Percentiles rank a stretch among this genome's conserved stretches.
Conservation (phyloP, 345 rosid genomes). For the Populus pruinosa region DNA sequence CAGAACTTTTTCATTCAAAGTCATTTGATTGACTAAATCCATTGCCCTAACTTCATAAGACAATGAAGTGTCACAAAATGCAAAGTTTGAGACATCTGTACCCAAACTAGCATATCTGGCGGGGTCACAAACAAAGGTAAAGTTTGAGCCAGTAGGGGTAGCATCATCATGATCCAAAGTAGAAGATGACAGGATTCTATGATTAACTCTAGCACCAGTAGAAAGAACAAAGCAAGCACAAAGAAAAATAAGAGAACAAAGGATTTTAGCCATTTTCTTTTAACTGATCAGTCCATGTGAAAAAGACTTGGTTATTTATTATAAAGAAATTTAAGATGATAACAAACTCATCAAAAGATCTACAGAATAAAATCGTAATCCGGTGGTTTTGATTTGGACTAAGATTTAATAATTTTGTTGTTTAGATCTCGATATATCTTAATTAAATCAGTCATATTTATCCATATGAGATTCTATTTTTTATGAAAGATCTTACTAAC, state of each 20-base stretch:
- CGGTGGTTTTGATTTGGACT: background rate
- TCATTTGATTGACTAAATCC: constrained; percentile 36
- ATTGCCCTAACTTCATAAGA: constrained; percentile 28
- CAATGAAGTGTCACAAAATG: constrained; percentile 29
- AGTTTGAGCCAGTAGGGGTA: background rate
- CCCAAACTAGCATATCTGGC: constrained; percentile 11
- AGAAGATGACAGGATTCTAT: background rate
- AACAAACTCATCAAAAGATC: background rate
- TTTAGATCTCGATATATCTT: background rate
- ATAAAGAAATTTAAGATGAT: background rate
- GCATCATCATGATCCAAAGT: background rate
- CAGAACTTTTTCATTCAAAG: constrained; percentile 27
- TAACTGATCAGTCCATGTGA: background rate
- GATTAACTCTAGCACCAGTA: background rate
- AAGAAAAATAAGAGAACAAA: background rate
- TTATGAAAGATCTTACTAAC: background rate
- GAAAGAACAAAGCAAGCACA: background rate
- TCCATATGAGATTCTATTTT: too few relatives aligned
- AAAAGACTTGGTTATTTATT: background rate
- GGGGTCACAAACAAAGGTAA: constrained; percentile 26
- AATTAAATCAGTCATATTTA: too few relatives aligned
- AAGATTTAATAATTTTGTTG: background rate
- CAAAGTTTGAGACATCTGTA: constrained; percentile 14
- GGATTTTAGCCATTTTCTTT: background rate
- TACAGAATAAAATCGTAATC: too few relatives aligned